Evolutionary conservation across 352 stramenopile genomes (phyloP).

Genomic region (Pythium phragmitis): DNA sequence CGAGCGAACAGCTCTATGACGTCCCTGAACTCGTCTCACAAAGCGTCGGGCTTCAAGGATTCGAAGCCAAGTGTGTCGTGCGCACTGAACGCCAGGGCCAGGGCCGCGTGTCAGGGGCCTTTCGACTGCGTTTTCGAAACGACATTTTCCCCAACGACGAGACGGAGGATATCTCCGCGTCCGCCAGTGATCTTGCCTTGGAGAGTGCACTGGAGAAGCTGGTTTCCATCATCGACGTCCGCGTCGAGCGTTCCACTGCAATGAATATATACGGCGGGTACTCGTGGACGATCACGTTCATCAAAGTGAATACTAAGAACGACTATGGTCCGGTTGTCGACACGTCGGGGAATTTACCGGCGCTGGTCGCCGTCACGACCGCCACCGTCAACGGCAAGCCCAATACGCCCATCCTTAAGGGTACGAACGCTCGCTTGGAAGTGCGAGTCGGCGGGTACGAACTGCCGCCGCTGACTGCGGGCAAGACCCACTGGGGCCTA

Average conservation of each 20-base stretch:
- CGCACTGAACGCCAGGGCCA: slow-evolving; percentile 57
- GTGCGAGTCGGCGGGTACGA: slow-evolving; percentile 58
- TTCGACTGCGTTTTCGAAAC: slow-evolving; percentile 66
- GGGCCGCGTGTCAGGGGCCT: slow-evolving; percentile 64
- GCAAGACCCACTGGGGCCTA: slow-evolving; percentile 50
- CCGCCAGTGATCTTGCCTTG: slow-evolving; percentile 51
- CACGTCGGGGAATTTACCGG: slow-evolving; percentile 65
- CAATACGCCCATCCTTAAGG: slow-evolving; percentile 39
- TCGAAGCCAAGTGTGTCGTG: slow-evolving; percentile 47
- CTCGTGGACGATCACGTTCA: slow-evolving; percentile 84
- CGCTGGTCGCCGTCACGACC: slow-evolving; percentile 46
- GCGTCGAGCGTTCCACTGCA: slow-evolving; percentile 51
- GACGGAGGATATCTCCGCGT: slow-evolving; percentile 64
- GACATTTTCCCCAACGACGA: slow-evolving; percentile 75
- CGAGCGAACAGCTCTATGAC: slow-evolving; percentile 64
- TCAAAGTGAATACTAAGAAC: slow-evolving; percentile 76
- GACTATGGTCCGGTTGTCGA: slow-evolving; percentile 69
- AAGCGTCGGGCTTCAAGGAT: slow-evolving; percentile 51
- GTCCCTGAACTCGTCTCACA: slow-evolving; percentile 52
- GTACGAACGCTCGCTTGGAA: slow-evolving; percentile 52
- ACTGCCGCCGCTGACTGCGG: slow-evolving; percentile 28
- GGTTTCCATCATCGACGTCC: slow-evolving; percentile 65
- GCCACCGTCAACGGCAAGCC: slow-evolving; percentile 26
- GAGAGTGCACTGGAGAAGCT: slow-evolving; percentile 66
- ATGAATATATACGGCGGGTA: slow-evolving; percentile 80